Evolutionary conservation across 352 stramenopile genomes (phyloP).

Genomic region (Phytophthora capsici): DNA sequence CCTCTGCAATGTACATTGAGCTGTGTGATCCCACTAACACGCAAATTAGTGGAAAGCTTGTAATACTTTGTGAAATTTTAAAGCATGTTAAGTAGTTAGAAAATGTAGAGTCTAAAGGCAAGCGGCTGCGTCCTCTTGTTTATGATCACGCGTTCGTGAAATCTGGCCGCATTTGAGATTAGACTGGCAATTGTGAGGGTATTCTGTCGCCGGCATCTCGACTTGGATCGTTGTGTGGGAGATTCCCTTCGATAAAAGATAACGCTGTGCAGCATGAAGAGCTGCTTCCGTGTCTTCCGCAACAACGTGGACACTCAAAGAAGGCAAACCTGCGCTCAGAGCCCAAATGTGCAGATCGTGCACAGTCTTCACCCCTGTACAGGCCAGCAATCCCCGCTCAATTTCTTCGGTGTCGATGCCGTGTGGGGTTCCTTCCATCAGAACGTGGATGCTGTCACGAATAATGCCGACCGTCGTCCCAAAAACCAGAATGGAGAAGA

Average conservation of each 20-base stretch:
- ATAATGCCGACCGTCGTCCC: constrained; percentile 92
- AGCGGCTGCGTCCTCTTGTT: no score
- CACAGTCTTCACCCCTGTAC: constrained; percentile 87
- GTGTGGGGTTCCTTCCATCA: constrained; percentile 95
- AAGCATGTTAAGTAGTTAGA: no score
- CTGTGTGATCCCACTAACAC: no score
- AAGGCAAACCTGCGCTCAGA: constrained; percentile 87
- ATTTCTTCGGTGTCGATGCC: constrained; percentile 85
- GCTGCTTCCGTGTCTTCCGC: constrained; percentile 56
- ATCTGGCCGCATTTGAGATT: constrained; percentile 63
- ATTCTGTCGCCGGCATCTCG: constrained; percentile 53
- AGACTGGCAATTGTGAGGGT: constrained; percentile 61
- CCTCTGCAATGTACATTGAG: no score
- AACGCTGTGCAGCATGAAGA: constrained; percentile 60
- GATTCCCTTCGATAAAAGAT: constrained; percentile 64
- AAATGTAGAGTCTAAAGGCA: no score
- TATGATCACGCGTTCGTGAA: background rate
- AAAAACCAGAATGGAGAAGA: constrained; percentile 95
- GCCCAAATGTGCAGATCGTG: constrained; percentile 98
- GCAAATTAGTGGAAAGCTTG: no score
- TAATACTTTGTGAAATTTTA: no score
- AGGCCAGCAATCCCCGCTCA: constrained; percentile 63
- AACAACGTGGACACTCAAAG: constrained; percentile 92
- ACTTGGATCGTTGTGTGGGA: constrained; percentile 86
- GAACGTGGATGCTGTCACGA: constrained; percentile 86